A percentile compares a stretch with the other conserved stretches of the same genome.
Evolutionary conservation across 73 alveolate genomes (phyloP).

Genomic region (Effrenium voratum): DNA sequence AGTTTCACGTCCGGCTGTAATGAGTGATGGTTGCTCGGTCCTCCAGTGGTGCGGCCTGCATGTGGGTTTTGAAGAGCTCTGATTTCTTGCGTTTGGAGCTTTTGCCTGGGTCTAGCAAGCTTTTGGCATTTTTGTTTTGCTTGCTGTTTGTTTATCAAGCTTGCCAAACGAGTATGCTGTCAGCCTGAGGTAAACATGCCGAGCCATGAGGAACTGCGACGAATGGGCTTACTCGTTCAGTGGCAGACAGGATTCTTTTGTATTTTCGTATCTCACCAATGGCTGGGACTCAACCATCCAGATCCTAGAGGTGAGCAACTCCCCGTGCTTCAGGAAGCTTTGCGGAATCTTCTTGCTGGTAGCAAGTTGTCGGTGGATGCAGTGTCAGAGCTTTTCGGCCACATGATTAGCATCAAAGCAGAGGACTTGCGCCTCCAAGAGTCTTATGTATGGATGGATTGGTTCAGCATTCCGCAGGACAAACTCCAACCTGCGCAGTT

Average conservation of each 20-base stretch:
- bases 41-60: too few relatives aligned
- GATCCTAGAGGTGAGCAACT: not conserved
- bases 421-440: not conserved
- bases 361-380: not conserved
- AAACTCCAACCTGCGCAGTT: not conserved
- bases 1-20: too few relatives aligned
- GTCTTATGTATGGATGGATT: constrained; percentile 21
- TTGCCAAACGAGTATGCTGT: too few relatives aligned
- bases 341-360: not conserved
- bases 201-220: too few relatives aligned
- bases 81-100: constrained; percentile 15
- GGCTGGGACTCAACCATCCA: constrained; percentile 15
- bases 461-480: constrained; percentile 59
- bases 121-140: too few relatives aligned
- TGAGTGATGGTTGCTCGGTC: too few relatives aligned
- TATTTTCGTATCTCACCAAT: not conserved
- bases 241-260: too few relatives aligned
- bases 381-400: constrained; percentile 7
- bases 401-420: not conserved
- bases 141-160: too few relatives aligned
- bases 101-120: too few relatives aligned
- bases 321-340: not conserved
- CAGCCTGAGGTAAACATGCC: too few relatives aligned
- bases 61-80: constrained; percentile 13
- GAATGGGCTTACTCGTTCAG: too few relatives aligned